These are phyloP conservation scores for Lachancea cidri DNA, from an alignment of 805 yeast species.

Conservation along the genomic window DNA sequence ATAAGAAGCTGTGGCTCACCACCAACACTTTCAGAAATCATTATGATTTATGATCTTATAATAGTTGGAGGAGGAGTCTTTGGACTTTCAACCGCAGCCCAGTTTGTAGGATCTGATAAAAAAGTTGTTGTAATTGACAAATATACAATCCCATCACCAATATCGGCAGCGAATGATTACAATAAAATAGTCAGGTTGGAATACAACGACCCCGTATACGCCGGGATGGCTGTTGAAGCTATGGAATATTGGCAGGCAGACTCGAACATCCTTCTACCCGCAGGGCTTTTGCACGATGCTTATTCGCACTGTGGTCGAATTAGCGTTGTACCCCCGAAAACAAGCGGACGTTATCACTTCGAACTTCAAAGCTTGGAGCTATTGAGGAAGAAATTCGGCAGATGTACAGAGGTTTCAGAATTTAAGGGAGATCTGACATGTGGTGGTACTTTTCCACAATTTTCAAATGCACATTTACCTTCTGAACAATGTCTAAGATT, in stretches of 20 bases:
- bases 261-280: conserved; percentile 3
- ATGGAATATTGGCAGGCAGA: conserved; percentile 34
- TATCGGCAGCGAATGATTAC: conserved; percentile 45
- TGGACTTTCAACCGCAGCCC: conserved; percentile 42
- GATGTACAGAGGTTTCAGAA: conserved; percentile 24
- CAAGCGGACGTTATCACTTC: conserved; percentile 34
- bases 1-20: too few relatives aligned
- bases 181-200: conserved; percentile 48
- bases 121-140: conserved; percentile 38
- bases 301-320: conserved; percentile 42
- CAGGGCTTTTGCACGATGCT: conserved; percentile 11
- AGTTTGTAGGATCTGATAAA: conserved; percentile 30
- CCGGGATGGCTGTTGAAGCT: conserved; percentile 43
- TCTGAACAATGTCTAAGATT: conserved; percentile 27
- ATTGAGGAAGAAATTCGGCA: conserved; percentile 25
- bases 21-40: too few relatives aligned
- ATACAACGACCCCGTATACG: conserved; percentile 40
- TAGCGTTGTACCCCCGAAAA: conserved; percentile 31
- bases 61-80: conserved; percentile 41
- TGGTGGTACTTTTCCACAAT: conserved; percentile 25
- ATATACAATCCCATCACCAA: conserved; percentile 39
- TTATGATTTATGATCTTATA: conserved; percentile 10
- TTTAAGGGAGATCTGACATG: conserved; percentile 31
- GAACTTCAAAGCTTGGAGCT: conserved; percentile 36
- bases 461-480: conserved; percentile 22